phyloP scores from a whole-genome alignment of 2,329 filamentous ascomycete species.

The Drechslerella stenobrocha region DNA sequence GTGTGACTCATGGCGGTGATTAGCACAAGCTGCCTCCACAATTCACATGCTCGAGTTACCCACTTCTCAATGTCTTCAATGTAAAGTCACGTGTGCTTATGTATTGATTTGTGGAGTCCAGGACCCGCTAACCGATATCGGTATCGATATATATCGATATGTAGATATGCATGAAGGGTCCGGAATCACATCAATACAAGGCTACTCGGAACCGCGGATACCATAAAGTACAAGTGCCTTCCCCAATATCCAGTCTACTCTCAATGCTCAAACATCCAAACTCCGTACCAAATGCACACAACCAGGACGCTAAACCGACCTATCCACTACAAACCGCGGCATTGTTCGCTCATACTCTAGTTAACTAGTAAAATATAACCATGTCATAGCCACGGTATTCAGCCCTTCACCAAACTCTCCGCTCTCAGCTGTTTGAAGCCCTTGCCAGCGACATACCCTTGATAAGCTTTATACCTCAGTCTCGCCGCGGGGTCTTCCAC shows the following conservation, averaged over 20 bases:
- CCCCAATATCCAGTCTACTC: neutral
- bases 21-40: too few relatives aligned
- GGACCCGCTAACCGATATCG: too few relatives aligned
- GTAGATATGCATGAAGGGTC: neutral
- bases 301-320: neutral
- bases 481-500: conserved; percentile 76
- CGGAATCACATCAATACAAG: too few relatives aligned
- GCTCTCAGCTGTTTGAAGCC: conserved; percentile 50
- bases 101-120: too few relatives aligned
- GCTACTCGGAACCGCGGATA: too few relatives aligned
- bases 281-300: neutral
- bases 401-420: conserved; percentile 38
- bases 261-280: neutral
- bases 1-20: too few relatives aligned
- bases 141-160: neutral
- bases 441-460: conserved; percentile 73
- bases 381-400: neutral
- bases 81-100: too few relatives aligned
- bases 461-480: conserved; percentile 95
- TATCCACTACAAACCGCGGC: too few relatives aligned
- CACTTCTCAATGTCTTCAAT: too few relatives aligned
- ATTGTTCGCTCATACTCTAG: neutral
- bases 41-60: too few relatives aligned
- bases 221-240: too few relatives aligned
- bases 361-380: neutral